phyloP scores from a whole-genome alignment of 2,329 filamentous ascomycete genomes.

The Magnaporthiopsis incrustans region DNA sequence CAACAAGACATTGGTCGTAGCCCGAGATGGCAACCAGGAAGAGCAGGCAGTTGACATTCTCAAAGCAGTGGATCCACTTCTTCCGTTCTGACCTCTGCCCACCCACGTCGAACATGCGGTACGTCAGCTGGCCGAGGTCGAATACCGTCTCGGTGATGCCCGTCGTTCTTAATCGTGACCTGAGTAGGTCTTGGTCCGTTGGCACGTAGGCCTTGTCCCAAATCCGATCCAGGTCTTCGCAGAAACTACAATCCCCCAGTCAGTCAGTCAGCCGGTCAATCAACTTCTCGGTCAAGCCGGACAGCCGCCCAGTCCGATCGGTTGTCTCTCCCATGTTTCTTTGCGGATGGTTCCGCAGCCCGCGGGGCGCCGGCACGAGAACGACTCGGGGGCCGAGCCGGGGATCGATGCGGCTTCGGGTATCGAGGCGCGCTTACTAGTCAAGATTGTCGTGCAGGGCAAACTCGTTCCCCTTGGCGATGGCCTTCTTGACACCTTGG shows the following conservation, averaged over 20 bases:
- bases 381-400: too few relatives aligned
- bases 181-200: conserved; percentile 88
- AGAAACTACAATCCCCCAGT: conserved; percentile 54
- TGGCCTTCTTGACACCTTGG: conserved; percentile 74
- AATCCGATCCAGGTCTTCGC: conserved; percentile 66
- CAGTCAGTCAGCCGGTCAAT: neutral
- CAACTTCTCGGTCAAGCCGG: neutral
- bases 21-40: conserved; percentile 94
- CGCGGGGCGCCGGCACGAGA: neutral
- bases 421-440: conserved; percentile 56
- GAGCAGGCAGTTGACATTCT: conserved; percentile 84
- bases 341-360: too few relatives aligned
- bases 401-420: neutral
- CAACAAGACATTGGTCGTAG: conserved; percentile 92
- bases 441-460: conserved; percentile 90
- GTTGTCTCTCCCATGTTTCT: neutral
- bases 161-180: conserved; percentile 82
- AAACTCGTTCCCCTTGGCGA: conserved; percentile 91
- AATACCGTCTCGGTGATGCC: conserved; percentile 95
- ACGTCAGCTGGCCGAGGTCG: conserved; percentile 83
- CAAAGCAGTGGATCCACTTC: conserved; percentile 97
- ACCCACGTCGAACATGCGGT: conserved; percentile 94
- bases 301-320: neutral
- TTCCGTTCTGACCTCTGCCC: conserved; percentile 88
- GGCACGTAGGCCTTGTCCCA: conserved; percentile 76